Conservation (phyloP, 176 grass and related monocot genomes). For the Tillandsia leiboldiana region DNA sequence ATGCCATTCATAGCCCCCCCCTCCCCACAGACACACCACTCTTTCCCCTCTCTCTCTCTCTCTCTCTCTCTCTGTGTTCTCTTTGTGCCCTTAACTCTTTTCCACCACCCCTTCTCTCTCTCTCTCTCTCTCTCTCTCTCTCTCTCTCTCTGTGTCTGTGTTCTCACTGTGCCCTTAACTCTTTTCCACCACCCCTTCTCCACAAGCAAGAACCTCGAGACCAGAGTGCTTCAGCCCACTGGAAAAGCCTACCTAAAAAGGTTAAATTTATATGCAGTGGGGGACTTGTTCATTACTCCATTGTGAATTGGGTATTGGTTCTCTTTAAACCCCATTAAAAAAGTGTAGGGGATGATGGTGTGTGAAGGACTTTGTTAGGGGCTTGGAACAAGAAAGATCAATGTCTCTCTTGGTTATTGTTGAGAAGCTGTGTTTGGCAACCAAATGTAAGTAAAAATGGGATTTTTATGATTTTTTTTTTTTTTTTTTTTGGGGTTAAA, state of each 20-base stretch:
- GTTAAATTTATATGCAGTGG: no score
- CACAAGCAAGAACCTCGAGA: no score
- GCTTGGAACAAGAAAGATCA: neutral
- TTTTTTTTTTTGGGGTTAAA: neutral
- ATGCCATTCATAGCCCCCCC: slow-evolving; percentile 14
- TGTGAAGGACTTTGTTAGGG: no score
- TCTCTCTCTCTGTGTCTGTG: no score
- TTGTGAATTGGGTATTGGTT: no score
- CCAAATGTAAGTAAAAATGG: neutral
- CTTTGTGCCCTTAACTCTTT: neutral
- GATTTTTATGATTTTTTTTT: neutral
- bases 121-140: slow-evolving; percentile 9
- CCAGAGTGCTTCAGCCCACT: no score
- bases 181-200: neutral
- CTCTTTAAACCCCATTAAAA: no score
- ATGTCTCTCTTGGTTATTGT: neutral
- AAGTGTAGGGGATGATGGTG: no score
- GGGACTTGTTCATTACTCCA: no score
- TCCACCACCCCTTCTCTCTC: neutral
- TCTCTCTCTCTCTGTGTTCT: neutral
- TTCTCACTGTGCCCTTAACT: neutral
- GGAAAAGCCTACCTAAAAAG: no score
- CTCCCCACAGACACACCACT: slow-evolving; percentile 9
- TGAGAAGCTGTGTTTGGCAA: neutral
- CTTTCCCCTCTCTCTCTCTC: slow-evolving; percentile 12